Conservation (phyloP, 495 filamentous ascomycete genomes). For the Tuber umbilicatum region DNA sequence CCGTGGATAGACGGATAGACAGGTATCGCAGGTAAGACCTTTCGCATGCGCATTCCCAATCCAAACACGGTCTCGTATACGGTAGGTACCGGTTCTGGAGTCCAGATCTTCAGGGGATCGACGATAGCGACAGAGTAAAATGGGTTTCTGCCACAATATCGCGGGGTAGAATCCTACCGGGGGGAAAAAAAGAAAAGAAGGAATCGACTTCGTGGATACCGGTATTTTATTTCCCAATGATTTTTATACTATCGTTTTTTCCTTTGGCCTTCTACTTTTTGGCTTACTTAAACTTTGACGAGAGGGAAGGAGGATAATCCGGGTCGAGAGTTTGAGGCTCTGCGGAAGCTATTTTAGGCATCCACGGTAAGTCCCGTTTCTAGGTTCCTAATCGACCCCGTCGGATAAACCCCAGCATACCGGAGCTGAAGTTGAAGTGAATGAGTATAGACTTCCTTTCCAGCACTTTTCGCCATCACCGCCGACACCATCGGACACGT, state of each 20-base stretch:
- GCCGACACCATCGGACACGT: not conserved
- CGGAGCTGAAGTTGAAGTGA: not conserved
- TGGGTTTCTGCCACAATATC: not conserved
- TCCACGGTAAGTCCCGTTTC: not conserved
- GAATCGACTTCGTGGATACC: too few species aligned
- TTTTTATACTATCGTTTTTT: not conserved
- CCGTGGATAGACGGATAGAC: not conserved
- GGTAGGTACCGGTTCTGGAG: not conserved
- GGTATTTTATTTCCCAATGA: not conserved
- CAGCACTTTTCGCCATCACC: not conserved
- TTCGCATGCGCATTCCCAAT: constrained; percentile 1
- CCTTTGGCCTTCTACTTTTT: not conserved
- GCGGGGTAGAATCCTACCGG: not conserved
- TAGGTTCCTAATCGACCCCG: not conserved
- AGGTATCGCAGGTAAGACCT: not conserved
- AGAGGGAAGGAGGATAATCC: not conserved
- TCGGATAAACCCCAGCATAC: not conserved
- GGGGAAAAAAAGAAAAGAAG: not conserved
- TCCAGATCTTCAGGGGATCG: not conserved
- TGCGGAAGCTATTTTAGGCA: constrained; percentile 1
- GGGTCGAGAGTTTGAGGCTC: not conserved
- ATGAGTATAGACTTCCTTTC: not conserved
- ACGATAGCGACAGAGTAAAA: not conserved
- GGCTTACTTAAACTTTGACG: not conserved
- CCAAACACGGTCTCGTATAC: not conserved